Evolutionary conservation across 75 land plant genomes (phyloP).

Genomic region (Pinus taeda): DNA sequence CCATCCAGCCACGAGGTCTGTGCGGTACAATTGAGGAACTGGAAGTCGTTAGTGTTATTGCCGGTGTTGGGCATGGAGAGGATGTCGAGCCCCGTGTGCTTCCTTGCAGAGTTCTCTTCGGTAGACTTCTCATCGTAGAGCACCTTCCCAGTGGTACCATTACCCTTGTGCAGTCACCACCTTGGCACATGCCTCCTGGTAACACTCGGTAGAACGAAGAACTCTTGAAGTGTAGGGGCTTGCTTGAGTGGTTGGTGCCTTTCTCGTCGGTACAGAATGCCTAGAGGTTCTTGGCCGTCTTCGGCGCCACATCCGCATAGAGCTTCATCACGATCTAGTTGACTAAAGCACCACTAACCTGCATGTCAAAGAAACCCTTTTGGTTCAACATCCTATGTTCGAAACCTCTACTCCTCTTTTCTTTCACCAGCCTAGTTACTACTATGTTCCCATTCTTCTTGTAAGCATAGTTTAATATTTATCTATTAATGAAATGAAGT

Average conservation of each 20-base stretch:
- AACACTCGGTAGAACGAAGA: slow-evolving; percentile 82
- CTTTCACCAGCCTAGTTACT: too few species aligned
- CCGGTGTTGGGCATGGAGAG: slow-evolving; percentile 82
- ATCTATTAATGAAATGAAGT: too few species aligned
- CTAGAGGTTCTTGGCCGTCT: slow-evolving; percentile 83
- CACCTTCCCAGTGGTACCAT: slow-evolving; percentile 79
- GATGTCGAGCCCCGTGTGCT: slow-evolving; percentile 68
- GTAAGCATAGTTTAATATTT: too few species aligned
- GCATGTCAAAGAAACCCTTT: slow-evolving; percentile 75
- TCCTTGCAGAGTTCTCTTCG: slow-evolving; percentile 65
- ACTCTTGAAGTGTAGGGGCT: slow-evolving; percentile 75
- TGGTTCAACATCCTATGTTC: slow-evolving; percentile 33
- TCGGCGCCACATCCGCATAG: slow-evolving; percentile 49
- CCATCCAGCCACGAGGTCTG: slow-evolving; percentile 69
- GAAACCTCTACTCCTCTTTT: too few species aligned
- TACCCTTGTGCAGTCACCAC: slow-evolving; percentile 69
- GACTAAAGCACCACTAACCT: slow-evolving; percentile 52
- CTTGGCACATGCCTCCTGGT: slow-evolving; percentile 88
- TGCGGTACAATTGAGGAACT: slow-evolving; percentile 76
- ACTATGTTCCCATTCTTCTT: too few species aligned
- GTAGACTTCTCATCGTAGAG: slow-evolving; percentile 63
- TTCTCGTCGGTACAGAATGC: slow-evolving; percentile 88
- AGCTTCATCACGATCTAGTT: slow-evolving; percentile 84
- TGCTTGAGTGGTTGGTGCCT: slow-evolving; percentile 55
- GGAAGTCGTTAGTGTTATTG: slow-evolving; percentile 63